These are phyloP conservation scores for Asterionellopsis glacialis DNA, from an alignment of 108 stramenopile species.

Conservation along the genomic window DNA sequence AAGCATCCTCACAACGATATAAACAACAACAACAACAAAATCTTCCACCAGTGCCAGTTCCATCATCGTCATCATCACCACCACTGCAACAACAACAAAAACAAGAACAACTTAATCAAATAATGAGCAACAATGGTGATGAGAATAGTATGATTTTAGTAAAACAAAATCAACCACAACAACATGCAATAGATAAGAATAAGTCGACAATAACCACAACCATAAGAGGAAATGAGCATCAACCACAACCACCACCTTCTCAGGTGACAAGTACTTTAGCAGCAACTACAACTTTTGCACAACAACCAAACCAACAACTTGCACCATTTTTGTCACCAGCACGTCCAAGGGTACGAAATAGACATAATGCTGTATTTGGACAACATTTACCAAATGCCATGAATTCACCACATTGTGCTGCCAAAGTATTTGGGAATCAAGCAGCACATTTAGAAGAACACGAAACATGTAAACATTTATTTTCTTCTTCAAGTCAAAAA, in stretches of 20 bases:
- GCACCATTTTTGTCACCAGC: conserved; percentile 5
- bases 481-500: no score
- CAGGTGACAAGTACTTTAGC: no score
- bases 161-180: neutral
- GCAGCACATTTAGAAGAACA: conserved; percentile 11
- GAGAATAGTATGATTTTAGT: no score
- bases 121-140: no score
- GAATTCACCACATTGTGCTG: conserved; percentile 25
- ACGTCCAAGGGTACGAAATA: conserved; percentile 12
- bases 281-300: no score
- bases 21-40: no score
- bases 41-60: no score
- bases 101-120: no score
- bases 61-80: no score
- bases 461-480: neutral
- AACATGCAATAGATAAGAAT: neutral
- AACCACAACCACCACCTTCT: conserved; percentile 2
- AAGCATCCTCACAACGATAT: no score
- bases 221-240: no score
- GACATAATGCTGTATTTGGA: conserved; percentile 25
- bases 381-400: conserved; percentile 17
- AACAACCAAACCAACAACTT: neutral
- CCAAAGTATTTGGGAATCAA: conserved; percentile 21
- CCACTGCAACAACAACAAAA: no score
- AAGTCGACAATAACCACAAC: neutral